Evolutionary conservation across 345 rosid genomes (phyloP), one percentile per base, ranked within the genome.

Genomic region (Melaleuca quinquenervia): DNA sequence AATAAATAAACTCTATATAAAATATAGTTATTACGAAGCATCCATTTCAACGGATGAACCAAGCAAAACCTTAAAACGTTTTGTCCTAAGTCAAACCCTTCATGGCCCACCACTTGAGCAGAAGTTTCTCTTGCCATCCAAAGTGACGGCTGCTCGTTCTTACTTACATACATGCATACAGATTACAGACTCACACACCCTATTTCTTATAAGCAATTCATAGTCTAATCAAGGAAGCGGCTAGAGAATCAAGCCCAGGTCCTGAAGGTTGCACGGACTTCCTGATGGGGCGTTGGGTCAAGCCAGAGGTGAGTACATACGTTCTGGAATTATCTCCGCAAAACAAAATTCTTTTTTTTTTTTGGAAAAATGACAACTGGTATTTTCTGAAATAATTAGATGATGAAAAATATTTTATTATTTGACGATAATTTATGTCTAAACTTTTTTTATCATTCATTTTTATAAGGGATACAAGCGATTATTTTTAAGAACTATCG

Each of bases 231-330:
- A 36, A 70, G 80, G 80, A 70, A 36, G 80, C 80, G 20, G 80
- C 48, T 9, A 48, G 26, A 70, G 48, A 70, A 70, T 70, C 36
- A 18, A 18, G 80, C 48, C 5, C 48, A 20, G 7, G 1, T 36
- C 49, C 70, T 32, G 45, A 70, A 32, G 48, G 41, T 8, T 51
- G 48, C 80, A 70, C 80, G 26, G 48, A 70, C 7, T 70, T 36
- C 80, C 16, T 15, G 26, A 91, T 95, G 96, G 96, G 93, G 85
- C 96, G 93, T 62, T 93, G 96, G 96, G 89, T 94, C 84, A 95
- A 87, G 89, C 95, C 95, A 70, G 96, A 95, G 92, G 96, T 92
- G 89, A 86, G 87, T 70, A 36, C 18, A 21, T 18, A 36, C 18
- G 13, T 36, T 8, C 8, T 70, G 18, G 20, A 70, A 20, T 10